Evolutionary conservation across 2,329 filamentous ascomycete species (phyloP), one percentile per base, ranked within the genome.

Genomic region (Ceratocystis diversiconidia): DNA sequence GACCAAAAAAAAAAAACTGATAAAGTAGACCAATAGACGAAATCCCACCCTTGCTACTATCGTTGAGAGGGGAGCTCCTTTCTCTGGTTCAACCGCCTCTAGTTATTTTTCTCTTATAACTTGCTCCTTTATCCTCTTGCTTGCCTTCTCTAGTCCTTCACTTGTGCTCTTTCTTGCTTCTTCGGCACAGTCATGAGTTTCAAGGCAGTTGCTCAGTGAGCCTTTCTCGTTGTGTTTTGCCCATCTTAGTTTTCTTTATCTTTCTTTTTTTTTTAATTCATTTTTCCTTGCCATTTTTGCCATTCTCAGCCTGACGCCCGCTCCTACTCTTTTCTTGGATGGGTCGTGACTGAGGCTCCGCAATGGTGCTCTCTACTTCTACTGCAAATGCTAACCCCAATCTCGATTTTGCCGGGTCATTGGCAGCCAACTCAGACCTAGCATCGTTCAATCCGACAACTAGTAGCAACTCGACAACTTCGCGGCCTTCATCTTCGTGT

Each of bases 321-420:
- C 12, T 30, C 15, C 41, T 59, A 59, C 22, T 36, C 17, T 44
- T 52, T 17, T 50, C 50, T n/a, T 59, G 30, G 32, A 44, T 64
- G 46, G 22, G 44, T 65, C 25, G 17, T 57, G 59, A n/a, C 64
- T 66, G 61, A 63, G 61, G 65, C 61, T 66, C 65, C 65, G 61
- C 65, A 50, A 66, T 66, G 61, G 30, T 41, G 30, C 63, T 61
- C 57, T 32, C 52, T 41, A 48, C 64, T 48, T 60, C 41, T 19
- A 63, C 46, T 46, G 46, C 61, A 32, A 57, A 44, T 36, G n/a
- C 61, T 61, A 66, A 63, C 65, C 52, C 61, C 52, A 59, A 64
- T 44, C 59, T 63, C 46, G 59, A 55, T 62, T 63, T 63, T 63
- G 30, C 46, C 52, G 61, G 46, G 32, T 41, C 64, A 30, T 36